These are phyloP conservation scores for Trichoderma lentiforme DNA, from an alignment of 2,329 filamentous ascomycete genomes.

Conservation along the genomic window DNA sequence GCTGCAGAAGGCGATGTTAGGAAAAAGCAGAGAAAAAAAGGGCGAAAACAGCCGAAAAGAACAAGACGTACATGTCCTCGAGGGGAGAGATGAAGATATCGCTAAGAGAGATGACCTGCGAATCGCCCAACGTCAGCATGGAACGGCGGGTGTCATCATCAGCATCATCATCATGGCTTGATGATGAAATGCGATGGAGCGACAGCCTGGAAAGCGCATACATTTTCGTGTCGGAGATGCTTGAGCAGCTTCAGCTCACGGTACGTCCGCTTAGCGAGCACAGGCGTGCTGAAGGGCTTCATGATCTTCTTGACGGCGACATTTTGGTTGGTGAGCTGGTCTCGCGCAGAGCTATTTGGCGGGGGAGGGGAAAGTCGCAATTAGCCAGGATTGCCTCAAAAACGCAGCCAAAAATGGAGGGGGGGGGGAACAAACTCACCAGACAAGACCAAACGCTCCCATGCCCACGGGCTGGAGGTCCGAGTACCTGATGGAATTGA, in stretches of 20 bases:
- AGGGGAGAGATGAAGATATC: conserved; percentile 99
- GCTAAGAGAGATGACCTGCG: conserved; percentile 90
- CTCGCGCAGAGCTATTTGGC: conserved; percentile 76
- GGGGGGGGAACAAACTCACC: conserved; percentile 55
- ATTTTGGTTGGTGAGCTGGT: conserved; percentile 94
- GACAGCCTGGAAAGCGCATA: conserved; percentile 37
- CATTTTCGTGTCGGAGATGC: conserved; percentile 95
- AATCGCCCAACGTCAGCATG: conserved; percentile 12
- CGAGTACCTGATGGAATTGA: conserved; percentile 66
- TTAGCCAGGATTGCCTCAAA: neutral
- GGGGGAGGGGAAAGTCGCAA: neutral
- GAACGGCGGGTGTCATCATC: conserved; percentile 13
- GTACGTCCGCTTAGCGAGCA: conserved; percentile 95
- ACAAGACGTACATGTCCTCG: conserved; percentile 80
- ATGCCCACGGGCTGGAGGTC: conserved; percentile 98
- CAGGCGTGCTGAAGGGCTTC: conserved; percentile 99
- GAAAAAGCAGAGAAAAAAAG: neutral
- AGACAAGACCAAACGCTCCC: conserved; percentile 97
- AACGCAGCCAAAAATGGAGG: neutral
- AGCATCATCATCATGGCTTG: neutral
- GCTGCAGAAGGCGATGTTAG: conserved; percentile 43
- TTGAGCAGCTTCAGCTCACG: conserved; percentile 96
- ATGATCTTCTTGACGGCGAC: conserved; percentile 99
- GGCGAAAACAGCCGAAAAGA: neutral
- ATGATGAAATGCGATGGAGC: neutral